Percentiles rank a stretch among this genome's conserved stretches.
Conservation (phyloP, 2,329 filamentous ascomycete genomes). For the Decorospora gaudefroyi region DNA sequence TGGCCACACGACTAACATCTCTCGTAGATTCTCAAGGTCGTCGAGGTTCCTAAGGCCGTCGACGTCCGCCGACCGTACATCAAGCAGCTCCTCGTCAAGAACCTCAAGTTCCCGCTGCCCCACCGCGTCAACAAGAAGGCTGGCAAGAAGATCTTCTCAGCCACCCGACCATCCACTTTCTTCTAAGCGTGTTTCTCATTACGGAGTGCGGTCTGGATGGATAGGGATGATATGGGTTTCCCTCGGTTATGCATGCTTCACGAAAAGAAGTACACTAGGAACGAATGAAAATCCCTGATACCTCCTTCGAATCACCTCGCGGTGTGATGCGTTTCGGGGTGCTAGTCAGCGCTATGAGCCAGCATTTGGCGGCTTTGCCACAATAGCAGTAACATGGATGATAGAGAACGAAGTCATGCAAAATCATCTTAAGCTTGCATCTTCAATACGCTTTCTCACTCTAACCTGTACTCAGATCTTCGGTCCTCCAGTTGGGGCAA, state of each 20-base stretch:
- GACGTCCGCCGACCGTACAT: constrained; percentile 99
- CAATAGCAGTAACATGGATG: constrained; percentile 6
- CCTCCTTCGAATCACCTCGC: constrained; percentile 31
- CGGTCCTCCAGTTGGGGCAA: constrained; percentile 31
- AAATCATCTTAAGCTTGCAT: constrained; percentile 2
- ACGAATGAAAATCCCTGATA: constrained; percentile 52
- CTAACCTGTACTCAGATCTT: constrained; percentile 33
- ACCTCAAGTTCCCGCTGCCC: constrained; percentile 97
- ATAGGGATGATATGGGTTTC: constrained; percentile 48
- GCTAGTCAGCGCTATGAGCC: constrained; percentile 12
- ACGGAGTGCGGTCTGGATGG: constrained; percentile 48
- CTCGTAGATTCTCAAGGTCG: constrained; percentile 89
- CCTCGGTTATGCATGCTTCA: constrained; percentile 49
- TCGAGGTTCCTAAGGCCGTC: constrained; percentile 92
- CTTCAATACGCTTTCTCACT: not conserved
- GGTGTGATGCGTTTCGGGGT: constrained; percentile 29
- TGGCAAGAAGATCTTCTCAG: constrained; percentile 89
- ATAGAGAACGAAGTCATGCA: constrained; percentile 21
- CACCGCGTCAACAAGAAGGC: constrained; percentile 86
- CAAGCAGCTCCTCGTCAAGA: constrained; percentile 95
- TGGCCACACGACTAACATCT: constrained; percentile 3
- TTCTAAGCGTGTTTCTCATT: constrained; percentile 68
- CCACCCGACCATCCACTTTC: constrained; percentile 94
- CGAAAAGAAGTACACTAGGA: constrained; percentile 50
- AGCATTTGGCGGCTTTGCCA: too few species aligned